phyloP scores from a whole-genome alignment of 2,329 filamentous ascomycete species.

The Pseudogymnoascus sp. region DNA sequence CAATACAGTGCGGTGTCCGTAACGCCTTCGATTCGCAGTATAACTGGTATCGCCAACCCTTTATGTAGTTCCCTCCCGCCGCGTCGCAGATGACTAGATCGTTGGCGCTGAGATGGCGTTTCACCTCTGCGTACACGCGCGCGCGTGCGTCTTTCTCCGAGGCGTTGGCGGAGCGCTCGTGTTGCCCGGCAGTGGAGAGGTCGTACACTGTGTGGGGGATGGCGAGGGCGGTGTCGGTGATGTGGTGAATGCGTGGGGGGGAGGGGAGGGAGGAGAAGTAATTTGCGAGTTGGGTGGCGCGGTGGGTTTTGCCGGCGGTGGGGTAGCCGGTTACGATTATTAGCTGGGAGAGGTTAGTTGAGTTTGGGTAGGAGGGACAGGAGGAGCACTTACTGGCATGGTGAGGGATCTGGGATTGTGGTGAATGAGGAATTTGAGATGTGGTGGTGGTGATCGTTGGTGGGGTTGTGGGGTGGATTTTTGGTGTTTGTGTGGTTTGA shows the following conservation, averaged over 20 bases:
- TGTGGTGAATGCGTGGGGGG: constrained; percentile 59
- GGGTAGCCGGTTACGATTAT: constrained; percentile 60
- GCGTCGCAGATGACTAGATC: constrained; percentile 70
- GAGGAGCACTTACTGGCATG: constrained; percentile 1
- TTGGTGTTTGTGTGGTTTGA: not conserved
- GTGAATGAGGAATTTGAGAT: not conserved
- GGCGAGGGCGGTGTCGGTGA: constrained; percentile 64
- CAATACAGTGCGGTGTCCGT: constrained; percentile 64
- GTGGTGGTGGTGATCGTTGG: constrained; percentile 4
- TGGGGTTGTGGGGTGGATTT: not conserved
- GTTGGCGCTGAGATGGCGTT: constrained; percentile 61
- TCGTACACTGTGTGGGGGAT: constrained; percentile 66
- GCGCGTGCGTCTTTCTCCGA: constrained; percentile 77
- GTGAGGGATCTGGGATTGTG: not conserved
- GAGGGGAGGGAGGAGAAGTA: constrained; percentile 52
- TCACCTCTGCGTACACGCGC: constrained; percentile 67
- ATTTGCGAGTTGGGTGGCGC: constrained; percentile 56
- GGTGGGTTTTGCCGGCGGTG: constrained; percentile 60
- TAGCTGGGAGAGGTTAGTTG: constrained; percentile 37
- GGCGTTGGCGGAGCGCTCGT: constrained; percentile 61
- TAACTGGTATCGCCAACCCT: constrained; percentile 80
- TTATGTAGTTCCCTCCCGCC: constrained; percentile 71
- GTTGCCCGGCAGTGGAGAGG: constrained; percentile 47
- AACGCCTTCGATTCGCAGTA: constrained; percentile 78
- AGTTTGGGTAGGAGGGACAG: no score